Percentiles rank a stretch among this genome's conserved stretches.
These are phyloP conservation scores for Boechera divaricarpa DNA, from an alignment of 345 rosid species.

Conservation along the genomic window DNA sequence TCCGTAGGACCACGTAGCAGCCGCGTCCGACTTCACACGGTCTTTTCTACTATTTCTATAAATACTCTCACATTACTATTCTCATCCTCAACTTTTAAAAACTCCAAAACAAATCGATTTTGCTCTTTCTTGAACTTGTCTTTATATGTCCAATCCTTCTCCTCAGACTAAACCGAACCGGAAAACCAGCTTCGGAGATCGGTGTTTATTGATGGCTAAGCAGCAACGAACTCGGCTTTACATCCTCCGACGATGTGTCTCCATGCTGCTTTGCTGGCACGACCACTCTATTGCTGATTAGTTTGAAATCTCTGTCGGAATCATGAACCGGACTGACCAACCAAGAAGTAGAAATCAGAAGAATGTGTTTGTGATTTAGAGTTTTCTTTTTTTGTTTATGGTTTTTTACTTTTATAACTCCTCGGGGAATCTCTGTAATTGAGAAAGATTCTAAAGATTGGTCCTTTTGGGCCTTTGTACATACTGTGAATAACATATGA, in stretches of 20 bases:
- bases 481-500: conserved; percentile 27
- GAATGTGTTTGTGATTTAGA: neutral
- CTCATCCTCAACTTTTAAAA: too few relatives aligned
- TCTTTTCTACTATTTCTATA: neutral
- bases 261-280: conserved; percentile 88
- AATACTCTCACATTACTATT: conserved; percentile 7
- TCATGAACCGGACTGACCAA: neutral
- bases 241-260: conserved; percentile 76
- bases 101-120: too few relatives aligned
- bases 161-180: conserved; percentile 30
- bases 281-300: conserved; percentile 51
- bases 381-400: neutral
- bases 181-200: conserved; percentile 52
- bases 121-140: neutral
- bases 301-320: neutral
- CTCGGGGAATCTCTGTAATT: conserved; percentile 12
- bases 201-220: conserved; percentile 63
- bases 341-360: neutral
- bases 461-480: neutral
- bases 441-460: conserved; percentile 5
- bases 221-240: conserved; percentile 84
- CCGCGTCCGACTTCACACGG: conserved; percentile 34
- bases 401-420: neutral
- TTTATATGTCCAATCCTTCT: conserved; percentile 44
- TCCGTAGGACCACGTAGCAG: conserved; percentile 33